Percentiles rank a stretch among this genome's conserved stretches.
phyloP scores from a whole-genome alignment of 2,329 filamentous ascomycete genomes.

The Paecilomyces variotii region DNA sequence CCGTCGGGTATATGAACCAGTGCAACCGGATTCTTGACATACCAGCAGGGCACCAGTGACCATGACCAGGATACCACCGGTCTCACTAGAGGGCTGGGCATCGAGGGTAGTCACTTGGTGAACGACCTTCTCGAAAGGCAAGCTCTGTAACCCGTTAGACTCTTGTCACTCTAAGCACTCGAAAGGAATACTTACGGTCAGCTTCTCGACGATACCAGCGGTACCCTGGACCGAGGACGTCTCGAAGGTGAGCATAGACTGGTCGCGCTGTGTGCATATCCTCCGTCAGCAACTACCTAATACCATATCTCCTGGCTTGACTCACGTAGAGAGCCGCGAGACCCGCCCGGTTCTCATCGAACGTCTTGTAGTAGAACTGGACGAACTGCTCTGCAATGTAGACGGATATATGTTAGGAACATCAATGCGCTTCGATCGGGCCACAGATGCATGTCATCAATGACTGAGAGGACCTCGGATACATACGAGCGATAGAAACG shows the following conservation, averaged over 20 bases:
- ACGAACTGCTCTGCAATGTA: constrained; percentile 68
- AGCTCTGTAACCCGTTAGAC: constrained; percentile 42
- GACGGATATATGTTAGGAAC: constrained; percentile 2
- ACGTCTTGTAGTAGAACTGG: constrained; percentile 81
- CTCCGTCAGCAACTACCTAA: constrained; percentile 2
- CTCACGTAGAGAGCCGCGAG: constrained; percentile 75
- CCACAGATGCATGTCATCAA: background rate
- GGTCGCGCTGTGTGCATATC: constrained; percentile 51
- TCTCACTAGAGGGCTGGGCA: constrained; percentile 64
- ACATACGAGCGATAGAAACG: background rate
- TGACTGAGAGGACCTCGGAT: background rate
- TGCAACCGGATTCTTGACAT: constrained; percentile 26
- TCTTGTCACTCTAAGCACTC: background rate
- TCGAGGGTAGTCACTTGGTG: constrained; percentile 73
- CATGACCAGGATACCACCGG: constrained; percentile 70
- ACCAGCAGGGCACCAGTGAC: constrained; percentile 83
- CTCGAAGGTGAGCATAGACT: constrained; percentile 95
- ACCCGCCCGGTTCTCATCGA: constrained; percentile 61
- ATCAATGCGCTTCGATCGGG: background rate
- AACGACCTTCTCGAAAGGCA: constrained; percentile 74
- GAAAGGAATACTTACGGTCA: constrained; percentile 52
- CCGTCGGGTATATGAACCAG: background rate
- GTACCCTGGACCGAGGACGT: constrained; percentile 57
- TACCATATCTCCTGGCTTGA: constrained; percentile 5
- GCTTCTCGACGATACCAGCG: constrained; percentile 66